Evolutionary conservation across 2,329 filamentous ascomycete species (phyloP).

Genomic region (Ceratocystis destructans): DNA sequence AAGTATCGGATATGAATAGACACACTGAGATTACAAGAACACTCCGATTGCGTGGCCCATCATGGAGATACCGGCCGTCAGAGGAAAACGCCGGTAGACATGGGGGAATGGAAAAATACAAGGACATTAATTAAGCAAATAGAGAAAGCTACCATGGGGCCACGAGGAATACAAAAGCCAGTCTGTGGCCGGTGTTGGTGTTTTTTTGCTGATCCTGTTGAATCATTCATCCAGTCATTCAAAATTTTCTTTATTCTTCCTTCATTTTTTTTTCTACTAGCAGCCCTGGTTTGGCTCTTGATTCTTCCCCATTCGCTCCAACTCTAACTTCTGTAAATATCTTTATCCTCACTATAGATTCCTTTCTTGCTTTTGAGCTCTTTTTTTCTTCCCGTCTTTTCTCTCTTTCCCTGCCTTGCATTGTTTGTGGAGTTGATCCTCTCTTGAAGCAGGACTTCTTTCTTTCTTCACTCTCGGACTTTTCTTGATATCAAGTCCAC

Average conservation of each 20-base stretch:
- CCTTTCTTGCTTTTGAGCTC: background rate
- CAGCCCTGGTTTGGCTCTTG: conserved; percentile 1
- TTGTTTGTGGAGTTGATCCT: conserved; percentile 1
- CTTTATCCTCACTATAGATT: background rate
- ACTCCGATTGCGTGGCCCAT: background rate
- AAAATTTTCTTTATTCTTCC: background rate
- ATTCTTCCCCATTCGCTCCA: conserved; percentile 5
- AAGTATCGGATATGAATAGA: conserved; percentile 9
- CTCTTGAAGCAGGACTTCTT: background rate
- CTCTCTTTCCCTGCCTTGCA: background rate
- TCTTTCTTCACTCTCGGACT: background rate
- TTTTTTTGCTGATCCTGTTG: conserved; percentile 1
- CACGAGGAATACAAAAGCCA: background rate
- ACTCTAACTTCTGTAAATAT: background rate
- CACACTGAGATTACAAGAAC: background rate
- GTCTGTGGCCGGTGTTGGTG: background rate
- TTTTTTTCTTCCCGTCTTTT: background rate
- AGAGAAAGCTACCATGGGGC: background rate
- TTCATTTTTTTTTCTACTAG: background rate
- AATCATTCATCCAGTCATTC: conserved; percentile 1
- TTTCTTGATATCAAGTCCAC: conserved; percentile 4
- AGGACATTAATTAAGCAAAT: background rate
- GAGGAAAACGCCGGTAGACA: background rate
- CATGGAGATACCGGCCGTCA: background rate
- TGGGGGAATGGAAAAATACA: background rate